A percentile compares a stretch with the other conserved stretches of the same genome.
Conservation (phyloP, 495 filamentous ascomycete genomes). For the Saxispiralis lemnorum region DNA sequence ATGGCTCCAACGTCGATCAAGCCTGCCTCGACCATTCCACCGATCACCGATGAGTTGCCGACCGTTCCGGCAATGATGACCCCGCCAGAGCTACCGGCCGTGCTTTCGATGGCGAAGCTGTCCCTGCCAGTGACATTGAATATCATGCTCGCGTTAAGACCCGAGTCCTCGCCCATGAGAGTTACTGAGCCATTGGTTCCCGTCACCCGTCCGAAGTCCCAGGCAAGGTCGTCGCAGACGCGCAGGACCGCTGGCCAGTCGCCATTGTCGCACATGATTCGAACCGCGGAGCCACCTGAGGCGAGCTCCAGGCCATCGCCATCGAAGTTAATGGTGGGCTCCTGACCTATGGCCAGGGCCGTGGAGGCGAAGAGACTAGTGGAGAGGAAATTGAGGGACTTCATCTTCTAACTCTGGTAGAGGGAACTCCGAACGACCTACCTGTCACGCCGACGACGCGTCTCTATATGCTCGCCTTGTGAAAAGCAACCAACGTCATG, state of each 20-base stretch:
- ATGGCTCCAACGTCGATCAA: slow-evolving; percentile 39
- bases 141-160: slow-evolving; percentile 24
- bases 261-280: slow-evolving; percentile 34
- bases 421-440: too few species aligned
- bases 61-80: slow-evolving; percentile 58
- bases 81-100: slow-evolving; percentile 4
- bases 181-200: slow-evolving; percentile 37
- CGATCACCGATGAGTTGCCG: slow-evolving; percentile 42
- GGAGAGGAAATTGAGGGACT: too few species aligned
- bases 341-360: slow-evolving; percentile 33
- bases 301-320: slow-evolving; percentile 18
- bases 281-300: slow-evolving; percentile 19
- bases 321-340: slow-evolving; percentile 36
- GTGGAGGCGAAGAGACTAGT: too few species aligned
- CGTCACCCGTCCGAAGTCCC: slow-evolving; percentile 56
- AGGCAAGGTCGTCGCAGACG: slow-evolving; percentile 45
- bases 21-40: slow-evolving; percentile 32
- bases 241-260: slow-evolving; percentile 54
- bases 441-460: too few species aligned
- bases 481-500: too few species aligned
- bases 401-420: too few species aligned
- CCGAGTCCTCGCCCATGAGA: slow-evolving; percentile 25
- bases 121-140: slow-evolving; percentile 26
- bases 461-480: too few species aligned
- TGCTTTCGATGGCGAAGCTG: slow-evolving; percentile 14